phyloP scores from a whole-genome alignment of 2,329 filamentous ascomycete genomes.

The Teratosphaeria zuluensis region DNA sequence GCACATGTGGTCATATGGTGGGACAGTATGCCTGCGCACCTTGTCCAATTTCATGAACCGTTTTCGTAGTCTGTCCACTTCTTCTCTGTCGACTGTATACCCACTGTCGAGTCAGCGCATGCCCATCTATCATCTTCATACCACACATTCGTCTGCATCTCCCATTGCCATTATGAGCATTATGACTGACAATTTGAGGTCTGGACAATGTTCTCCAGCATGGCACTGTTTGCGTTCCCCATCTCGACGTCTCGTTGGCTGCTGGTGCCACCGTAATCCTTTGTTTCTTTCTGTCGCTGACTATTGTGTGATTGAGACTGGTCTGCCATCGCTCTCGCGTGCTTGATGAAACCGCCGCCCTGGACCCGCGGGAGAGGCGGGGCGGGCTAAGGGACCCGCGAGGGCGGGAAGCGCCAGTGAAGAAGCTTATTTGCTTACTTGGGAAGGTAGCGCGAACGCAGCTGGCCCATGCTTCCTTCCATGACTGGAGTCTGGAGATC shows the following conservation, averaged over 20 bases:
- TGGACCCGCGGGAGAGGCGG: not conserved
- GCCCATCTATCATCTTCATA: slow-evolving; percentile 1
- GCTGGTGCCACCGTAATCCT: not conserved
- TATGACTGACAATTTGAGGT: slow-evolving; percentile 76
- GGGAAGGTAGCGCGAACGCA: not conserved
- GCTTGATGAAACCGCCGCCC: not conserved
- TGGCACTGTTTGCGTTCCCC: slow-evolving; percentile 50
- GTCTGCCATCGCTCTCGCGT: not conserved
- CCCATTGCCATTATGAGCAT: not conserved
- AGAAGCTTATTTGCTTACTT: not conserved
- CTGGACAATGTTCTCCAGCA: slow-evolving; percentile 93
- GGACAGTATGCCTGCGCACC: slow-evolving; percentile 41
- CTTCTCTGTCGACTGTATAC: slow-evolving; percentile 78
- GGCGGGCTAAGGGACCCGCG: not conserved
- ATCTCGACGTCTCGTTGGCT: slow-evolving; percentile 27
- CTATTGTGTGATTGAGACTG: not conserved
- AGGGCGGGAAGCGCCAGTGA: not conserved
- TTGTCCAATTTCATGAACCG: slow-evolving; percentile 99
- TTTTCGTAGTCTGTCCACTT: slow-evolving; percentile 91
- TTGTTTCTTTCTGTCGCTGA: not conserved
- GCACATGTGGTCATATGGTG: not conserved
- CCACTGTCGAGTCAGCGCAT: slow-evolving; percentile 5
- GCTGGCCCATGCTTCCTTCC: not conserved
- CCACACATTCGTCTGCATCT: too few species aligned
- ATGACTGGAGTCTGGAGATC: not conserved